A percentile compares a stretch with the other conserved stretches of the same genome.
These are phyloP conservation scores for Rhodotorula sphaerocarpa DNA, from an alignment of 768 basidiomycete species.

Conservation along the genomic window DNA sequence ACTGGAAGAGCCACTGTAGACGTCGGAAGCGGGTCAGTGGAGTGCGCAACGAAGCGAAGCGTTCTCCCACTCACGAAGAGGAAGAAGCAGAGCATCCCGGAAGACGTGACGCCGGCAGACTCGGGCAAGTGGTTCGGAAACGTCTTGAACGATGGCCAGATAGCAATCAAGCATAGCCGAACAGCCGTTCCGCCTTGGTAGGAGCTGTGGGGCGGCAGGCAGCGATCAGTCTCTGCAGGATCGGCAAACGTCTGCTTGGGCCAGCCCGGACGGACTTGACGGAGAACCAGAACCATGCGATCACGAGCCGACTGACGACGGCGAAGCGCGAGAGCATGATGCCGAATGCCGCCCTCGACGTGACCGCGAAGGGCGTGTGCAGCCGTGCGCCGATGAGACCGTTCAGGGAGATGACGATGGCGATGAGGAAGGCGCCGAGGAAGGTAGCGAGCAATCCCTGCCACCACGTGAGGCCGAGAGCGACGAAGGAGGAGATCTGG, in stretches of 20 bases:
- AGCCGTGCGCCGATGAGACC: conserved; percentile 15
- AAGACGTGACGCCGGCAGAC: conserved; percentile 18
- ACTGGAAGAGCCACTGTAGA: background rate
- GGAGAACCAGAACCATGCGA: conserved; percentile 32
- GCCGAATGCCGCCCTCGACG: conserved; percentile 16
- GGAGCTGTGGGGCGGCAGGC: background rate
- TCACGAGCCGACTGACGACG: conserved; percentile 20
- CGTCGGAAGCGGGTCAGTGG: too few species aligned
- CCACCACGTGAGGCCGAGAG: conserved; percentile 20
- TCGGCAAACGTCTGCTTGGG: too few species aligned
- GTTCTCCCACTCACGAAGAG: conserved; percentile 26
- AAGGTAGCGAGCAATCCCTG: conserved; percentile 28
- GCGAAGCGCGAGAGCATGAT: conserved; percentile 25
- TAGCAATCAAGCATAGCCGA: conserved; percentile 24
- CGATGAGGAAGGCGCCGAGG: conserved; percentile 18
- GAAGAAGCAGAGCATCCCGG: conserved; percentile 31
- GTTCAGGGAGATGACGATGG: conserved; percentile 19
- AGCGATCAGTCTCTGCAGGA: too few species aligned
- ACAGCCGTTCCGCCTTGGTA: conserved; percentile 24
- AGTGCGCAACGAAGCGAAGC: background rate
- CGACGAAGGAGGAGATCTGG: conserved; percentile 23
- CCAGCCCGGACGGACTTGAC: conserved; percentile 16
- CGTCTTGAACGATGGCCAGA: conserved; percentile 26
- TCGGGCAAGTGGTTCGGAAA: conserved; percentile 26
- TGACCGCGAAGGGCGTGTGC: conserved; percentile 27